Conservation (phyloP, 202 grass and related monocot species). For the Eragrostis tef region DNA sequence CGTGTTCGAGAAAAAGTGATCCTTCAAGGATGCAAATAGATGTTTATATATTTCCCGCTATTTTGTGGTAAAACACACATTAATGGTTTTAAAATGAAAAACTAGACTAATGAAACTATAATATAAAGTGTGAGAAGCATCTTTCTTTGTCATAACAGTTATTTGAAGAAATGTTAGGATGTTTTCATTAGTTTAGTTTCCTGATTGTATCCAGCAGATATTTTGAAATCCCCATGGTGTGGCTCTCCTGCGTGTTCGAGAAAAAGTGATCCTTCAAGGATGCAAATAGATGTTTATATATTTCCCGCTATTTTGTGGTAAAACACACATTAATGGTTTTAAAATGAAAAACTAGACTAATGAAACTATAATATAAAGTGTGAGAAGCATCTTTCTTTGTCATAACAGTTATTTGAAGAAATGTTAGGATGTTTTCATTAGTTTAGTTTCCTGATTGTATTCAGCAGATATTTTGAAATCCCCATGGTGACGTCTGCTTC, state of each 20-base stretch:
- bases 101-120: conserved; percentile 28
- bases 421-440: background rate
- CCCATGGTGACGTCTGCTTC: background rate
- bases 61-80: background rate
- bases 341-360: conserved; percentile 3
- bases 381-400: background rate
- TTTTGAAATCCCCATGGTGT: conserved; percentile 13
- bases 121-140: background rate
- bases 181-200: conserved; percentile 11
- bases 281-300: background rate
- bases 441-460: conserved; percentile 21
- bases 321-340: background rate
- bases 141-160: background rate
- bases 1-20: no score
- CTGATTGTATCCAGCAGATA: conserved; percentile 22
- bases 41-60: background rate
- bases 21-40: background rate
- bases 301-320: background rate
- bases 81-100: background rate
- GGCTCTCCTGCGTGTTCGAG: no score
- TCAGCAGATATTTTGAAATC: conserved; percentile 27
- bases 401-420: conserved; percentile 6
- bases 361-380: conserved; percentile 24
- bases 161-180: background rate
- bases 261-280: no score